These are phyloP conservation scores for Calonectria multiphialidica DNA, from an alignment of 2,329 filamentous ascomycete genomes.

Conservation along the genomic window DNA sequence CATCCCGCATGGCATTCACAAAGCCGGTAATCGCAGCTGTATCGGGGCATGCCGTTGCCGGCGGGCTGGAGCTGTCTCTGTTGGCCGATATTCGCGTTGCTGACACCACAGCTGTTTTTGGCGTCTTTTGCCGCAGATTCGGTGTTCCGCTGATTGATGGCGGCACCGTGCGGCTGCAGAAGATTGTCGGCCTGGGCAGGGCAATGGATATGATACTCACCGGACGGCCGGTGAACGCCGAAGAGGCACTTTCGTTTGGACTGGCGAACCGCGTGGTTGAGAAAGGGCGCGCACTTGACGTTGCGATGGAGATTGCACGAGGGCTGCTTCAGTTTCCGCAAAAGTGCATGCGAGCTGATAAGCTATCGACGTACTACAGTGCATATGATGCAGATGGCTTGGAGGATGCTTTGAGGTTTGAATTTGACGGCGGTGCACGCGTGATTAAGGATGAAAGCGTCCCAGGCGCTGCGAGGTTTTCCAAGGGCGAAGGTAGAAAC, in stretches of 20 bases:
- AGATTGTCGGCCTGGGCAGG: not conserved
- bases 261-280: not conserved
- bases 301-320: not conserved
- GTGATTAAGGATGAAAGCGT: no score
- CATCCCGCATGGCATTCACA: not conserved
- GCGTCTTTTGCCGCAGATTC: not conserved
- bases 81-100: not conserved
- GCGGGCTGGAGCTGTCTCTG: not conserved
- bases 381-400: not conserved
- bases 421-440: not conserved
- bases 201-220: slow-evolving; percentile 2
- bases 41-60: not conserved
- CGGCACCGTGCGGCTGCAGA: not conserved
- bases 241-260: not conserved
- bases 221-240: not conserved
- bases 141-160: not conserved
- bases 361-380: not conserved
- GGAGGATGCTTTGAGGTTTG: not conserved
- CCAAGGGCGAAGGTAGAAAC: no score
- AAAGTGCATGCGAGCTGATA: not conserved
- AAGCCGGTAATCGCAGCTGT: not conserved
- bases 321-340: not conserved
- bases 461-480: no score
- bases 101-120: not conserved
- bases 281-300: not conserved